These are phyloP conservation scores for Cladosporium sp. DNA, from an alignment of 2,329 filamentous ascomycete species.

Conservation along the genomic window DNA sequence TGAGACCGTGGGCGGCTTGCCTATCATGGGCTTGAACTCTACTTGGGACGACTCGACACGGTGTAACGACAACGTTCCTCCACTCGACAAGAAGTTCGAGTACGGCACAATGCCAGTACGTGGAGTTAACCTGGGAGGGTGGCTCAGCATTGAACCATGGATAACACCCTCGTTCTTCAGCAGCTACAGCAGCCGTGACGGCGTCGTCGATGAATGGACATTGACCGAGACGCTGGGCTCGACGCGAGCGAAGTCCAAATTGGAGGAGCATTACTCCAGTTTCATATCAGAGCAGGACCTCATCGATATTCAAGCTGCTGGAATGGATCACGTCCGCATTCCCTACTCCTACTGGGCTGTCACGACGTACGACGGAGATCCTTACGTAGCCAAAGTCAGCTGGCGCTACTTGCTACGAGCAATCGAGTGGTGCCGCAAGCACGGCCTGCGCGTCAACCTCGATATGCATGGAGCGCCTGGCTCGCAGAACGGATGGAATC, in stretches of 20 bases:
- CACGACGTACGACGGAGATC: slow-evolving; percentile 74
- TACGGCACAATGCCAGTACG: slow-evolving; percentile 76
- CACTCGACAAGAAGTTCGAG: slow-evolving; percentile 69
- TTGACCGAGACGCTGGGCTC: slow-evolving; percentile 65
- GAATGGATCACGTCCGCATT: slow-evolving; percentile 94
- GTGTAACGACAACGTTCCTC: slow-evolving; percentile 73
- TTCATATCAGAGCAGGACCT: slow-evolving; percentile 86
- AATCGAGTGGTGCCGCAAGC: slow-evolving; percentile 89
- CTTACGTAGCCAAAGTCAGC: slow-evolving; percentile 77
- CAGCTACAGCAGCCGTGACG: slow-evolving; percentile 53
- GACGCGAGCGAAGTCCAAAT: slow-evolving; percentile 53
- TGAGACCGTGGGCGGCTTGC: slow-evolving; percentile 75
- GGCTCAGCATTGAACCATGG: slow-evolving; percentile 89
- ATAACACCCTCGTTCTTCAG: slow-evolving; percentile 90
- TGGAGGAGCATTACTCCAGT: slow-evolving; percentile 88
- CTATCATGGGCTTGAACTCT: slow-evolving; percentile 80
- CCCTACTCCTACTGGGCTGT: slow-evolving; percentile 95
- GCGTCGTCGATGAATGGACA: slow-evolving; percentile 82
- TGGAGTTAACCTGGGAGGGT: slow-evolving; percentile 89
- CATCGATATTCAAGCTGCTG: slow-evolving; percentile 74
- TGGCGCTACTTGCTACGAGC: slow-evolving; percentile 91
- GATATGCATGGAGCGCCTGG: slow-evolving; percentile 89
- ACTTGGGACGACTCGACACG: slow-evolving; percentile 76
- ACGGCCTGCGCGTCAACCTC: slow-evolving; percentile 86
- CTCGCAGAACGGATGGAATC: slow-evolving; percentile 96